Evolutionary conservation across 176 grass and related monocot genomes (phyloP).

Genomic region (Ampelocalamus luodianensis): DNA sequence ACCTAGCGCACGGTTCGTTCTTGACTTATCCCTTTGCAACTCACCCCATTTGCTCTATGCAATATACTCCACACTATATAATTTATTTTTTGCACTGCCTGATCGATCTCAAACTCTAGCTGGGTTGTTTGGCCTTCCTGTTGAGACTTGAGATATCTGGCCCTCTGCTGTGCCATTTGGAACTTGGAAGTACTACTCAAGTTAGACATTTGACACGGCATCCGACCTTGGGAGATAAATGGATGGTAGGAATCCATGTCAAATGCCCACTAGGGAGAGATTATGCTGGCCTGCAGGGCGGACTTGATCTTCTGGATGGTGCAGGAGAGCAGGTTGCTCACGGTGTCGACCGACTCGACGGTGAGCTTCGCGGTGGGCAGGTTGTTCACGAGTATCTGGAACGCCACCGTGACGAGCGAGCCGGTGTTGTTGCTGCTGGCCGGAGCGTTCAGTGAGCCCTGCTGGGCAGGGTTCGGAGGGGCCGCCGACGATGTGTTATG

Average conservation of each 20-base stretch:
- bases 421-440: neutral
- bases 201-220: conserved; percentile 61
- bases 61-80: conserved; percentile 45
- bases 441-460: neutral
- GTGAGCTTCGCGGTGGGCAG: conserved; percentile 73
- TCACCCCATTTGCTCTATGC: conserved; percentile 39
- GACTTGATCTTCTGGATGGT: conserved; percentile 88
- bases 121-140: neutral
- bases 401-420: conserved; percentile 73
- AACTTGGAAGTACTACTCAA: neutral
- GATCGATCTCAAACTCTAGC: neutral
- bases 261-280: conserved; percentile 62
- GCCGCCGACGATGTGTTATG: neutral
- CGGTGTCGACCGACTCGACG: conserved; percentile 67
- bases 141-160: neutral
- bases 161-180: neutral
- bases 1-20: conserved; percentile 70
- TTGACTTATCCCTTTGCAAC: conserved; percentile 70
- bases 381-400: conserved; percentile 76
- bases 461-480: neutral
- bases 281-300: conserved; percentile 51
- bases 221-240: neutral
- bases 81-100: conserved; percentile 1
- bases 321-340: conserved; percentile 69
- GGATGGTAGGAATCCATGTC: conserved; percentile 49